These are phyloP conservation scores for Chaetomiaceae sp. DNA, from an alignment of 2,329 filamentous ascomycete genomes.

Conservation along the genomic window DNA sequence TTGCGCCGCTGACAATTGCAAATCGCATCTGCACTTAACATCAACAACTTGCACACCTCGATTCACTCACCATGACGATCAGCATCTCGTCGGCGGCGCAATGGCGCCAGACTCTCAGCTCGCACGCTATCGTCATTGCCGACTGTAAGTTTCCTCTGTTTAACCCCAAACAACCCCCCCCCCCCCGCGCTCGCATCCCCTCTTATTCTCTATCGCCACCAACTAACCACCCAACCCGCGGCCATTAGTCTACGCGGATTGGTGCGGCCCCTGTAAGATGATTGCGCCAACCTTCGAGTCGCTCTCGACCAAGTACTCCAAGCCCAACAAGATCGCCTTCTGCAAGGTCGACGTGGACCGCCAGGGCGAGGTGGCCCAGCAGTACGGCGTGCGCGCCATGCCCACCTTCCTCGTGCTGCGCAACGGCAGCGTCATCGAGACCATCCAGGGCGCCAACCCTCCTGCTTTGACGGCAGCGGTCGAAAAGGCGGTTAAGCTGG, in stretches of 20 bases:
- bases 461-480: slow-evolving; percentile 71
- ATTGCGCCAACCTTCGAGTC: slow-evolving; percentile 87
- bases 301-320: slow-evolving; percentile 72
- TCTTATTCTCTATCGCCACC: slow-evolving; percentile 17
- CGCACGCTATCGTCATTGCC: slow-evolving; percentile 75
- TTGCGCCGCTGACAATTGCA: slow-evolving; percentile 17
- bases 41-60: background rate
- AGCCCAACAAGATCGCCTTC: slow-evolving; percentile 80
- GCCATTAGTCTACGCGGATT: slow-evolving; percentile 97
- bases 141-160: slow-evolving; percentile 68
- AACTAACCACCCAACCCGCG: slow-evolving; percentile 19
- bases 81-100: slow-evolving; percentile 63
- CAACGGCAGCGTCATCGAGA: slow-evolving; percentile 66
- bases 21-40: background rate
- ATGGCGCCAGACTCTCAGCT: slow-evolving; percentile 67
- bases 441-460: slow-evolving; percentile 76
- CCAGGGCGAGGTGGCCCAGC: slow-evolving; percentile 70
- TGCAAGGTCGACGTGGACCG: slow-evolving; percentile 87
- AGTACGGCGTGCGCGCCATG: slow-evolving; percentile 80
- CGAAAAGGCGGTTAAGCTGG: slow-evolving; percentile 60
- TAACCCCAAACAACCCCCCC: background rate
- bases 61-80: slow-evolving; percentile 43
- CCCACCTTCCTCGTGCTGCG: slow-evolving; percentile 93
- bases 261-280: slow-evolving; percentile 90
- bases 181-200: background rate